Evolutionary conservation across 1,139 yeast species (phyloP), one percentile per base, ranked within the genome.

Genomic region (Hemisphaericaspora lyxosophila): DNA sequence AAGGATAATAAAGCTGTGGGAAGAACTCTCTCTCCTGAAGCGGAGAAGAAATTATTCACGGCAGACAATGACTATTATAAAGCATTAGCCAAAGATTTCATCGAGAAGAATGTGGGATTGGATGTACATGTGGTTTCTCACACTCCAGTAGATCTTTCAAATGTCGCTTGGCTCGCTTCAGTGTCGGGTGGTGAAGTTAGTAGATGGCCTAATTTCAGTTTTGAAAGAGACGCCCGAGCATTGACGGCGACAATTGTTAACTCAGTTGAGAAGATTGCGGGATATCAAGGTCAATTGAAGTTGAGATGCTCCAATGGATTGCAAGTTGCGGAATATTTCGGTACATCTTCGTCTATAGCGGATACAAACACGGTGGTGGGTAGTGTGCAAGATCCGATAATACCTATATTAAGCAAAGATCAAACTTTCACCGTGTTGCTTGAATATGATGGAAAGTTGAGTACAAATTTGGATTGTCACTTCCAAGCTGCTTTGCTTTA

Each of bases 401-500:
- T 89, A 19, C 90, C 97, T 0, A 64, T 78, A 5, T 62, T 90
- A 15, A 73, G 75, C 33, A 72, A 75, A 14, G 83, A 85, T 50
- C 84, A 86, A 34, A 73, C 85, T 2, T 62, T 88, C 41, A 84
- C 88, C 4, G 81, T 87, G 2, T 70, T 87, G 37, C 79, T 92
- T 50, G 73, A 72, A 38, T 85, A 87, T 51, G 97, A 89, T 54
- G 90, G 89, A 1, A 81, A 78, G 44, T 70, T 94, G 32, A 78
- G 82, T 41, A 70, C 85, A 3, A 80, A 80, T 42, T 72, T 76
- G 27, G 96, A 88, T 57, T 87, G 89, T 29, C 95, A 88, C 59
- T 88, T 90, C 69, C 99, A 92, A 62, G 85, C 88, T 2, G 97
- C 97, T 0, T 51, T 92, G 31, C 68, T 94, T 39, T 89, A 88